Evolutionary conservation across 805 yeast genomes (phyloP).

Genomic region (Zygosaccharomyces kombuchaensis): DNA sequence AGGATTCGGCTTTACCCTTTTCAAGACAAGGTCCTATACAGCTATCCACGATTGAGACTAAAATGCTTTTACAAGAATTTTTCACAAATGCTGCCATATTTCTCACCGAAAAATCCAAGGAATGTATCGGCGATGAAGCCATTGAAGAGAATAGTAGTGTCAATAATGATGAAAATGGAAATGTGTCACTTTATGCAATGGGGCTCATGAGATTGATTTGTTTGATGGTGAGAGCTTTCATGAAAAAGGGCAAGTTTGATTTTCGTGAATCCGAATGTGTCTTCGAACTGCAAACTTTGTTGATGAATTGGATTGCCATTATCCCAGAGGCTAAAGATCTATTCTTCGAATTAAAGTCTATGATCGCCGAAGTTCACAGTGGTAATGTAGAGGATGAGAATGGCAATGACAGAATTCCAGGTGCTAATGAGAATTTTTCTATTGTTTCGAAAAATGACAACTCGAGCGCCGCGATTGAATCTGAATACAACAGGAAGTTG

Average conservation of each 20-base stretch:
- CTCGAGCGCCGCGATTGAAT: constrained; percentile 2
- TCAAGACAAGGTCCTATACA: constrained; percentile 54
- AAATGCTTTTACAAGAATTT: constrained; percentile 68
- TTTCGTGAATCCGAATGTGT: constrained; percentile 49
- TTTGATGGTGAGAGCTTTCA: constrained; percentile 54
- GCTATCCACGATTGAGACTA: constrained; percentile 55
- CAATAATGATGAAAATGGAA: constrained; percentile 16
- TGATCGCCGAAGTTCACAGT: constrained; percentile 9
- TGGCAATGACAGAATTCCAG: not conserved
- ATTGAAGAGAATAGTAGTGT: constrained; percentile 13
- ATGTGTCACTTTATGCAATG: constrained; percentile 34
- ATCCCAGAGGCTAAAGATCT: constrained; percentile 60
- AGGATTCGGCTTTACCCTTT: constrained; percentile 30
- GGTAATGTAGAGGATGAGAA: not conserved
- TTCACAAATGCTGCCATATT: constrained; percentile 50
- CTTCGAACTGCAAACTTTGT: constrained; percentile 54
- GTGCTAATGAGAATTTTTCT: not conserved
- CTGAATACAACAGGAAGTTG: constrained; percentile 21
- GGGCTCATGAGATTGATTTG: constrained; percentile 54
- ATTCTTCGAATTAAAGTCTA: constrained; percentile 40
- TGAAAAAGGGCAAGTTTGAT: constrained; percentile 42
- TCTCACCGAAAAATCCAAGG: constrained; percentile 36
- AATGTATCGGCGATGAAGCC: constrained; percentile 22
- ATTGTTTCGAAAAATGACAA: constrained; percentile 5
- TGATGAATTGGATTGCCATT: constrained; percentile 61